Conservation (phyloP, 257 asterid genomes). For the Ophiorrhiza pumila region DNA sequence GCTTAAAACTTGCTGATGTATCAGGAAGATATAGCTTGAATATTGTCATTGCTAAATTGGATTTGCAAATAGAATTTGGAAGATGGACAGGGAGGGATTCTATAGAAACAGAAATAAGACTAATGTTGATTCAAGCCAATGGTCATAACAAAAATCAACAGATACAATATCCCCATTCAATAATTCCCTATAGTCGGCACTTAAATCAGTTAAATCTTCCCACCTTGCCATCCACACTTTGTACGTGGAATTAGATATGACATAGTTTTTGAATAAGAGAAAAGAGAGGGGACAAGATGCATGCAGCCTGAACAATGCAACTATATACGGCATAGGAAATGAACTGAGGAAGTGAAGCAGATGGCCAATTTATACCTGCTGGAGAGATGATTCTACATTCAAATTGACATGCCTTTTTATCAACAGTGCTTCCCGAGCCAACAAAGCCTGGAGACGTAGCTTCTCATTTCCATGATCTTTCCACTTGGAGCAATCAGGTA, state of each 20-base stretch:
- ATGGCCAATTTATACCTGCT: constrained; percentile 42
- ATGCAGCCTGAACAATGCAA: constrained; percentile 7
- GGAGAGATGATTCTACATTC: constrained; percentile 34
- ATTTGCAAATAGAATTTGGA: not conserved
- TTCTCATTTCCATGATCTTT: constrained; percentile 38
- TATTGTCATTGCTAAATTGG: not conserved
- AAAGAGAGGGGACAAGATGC: not conserved
- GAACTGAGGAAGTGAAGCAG: constrained; percentile 4
- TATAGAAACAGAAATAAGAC: not conserved
- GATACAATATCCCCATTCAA: not conserved
- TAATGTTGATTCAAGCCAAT: not conserved
- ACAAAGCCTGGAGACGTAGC: constrained; percentile 51
- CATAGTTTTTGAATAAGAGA: not conserved
- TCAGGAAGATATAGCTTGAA: not conserved
- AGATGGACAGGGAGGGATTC: not conserved
- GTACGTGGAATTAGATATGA: not conserved
- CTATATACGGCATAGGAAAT: not conserved
- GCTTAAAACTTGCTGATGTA: not conserved
- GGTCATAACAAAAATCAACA: not conserved
- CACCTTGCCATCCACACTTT: not conserved
- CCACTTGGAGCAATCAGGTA: constrained; percentile 62
- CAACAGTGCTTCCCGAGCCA: constrained; percentile 46
- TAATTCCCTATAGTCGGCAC: not conserved
- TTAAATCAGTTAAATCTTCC: not conserved
- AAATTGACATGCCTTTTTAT: constrained; percentile 30